phyloP scores from a whole-genome alignment of 2,329 filamentous ascomycete species.

The Epichloe sylvatica region DNA sequence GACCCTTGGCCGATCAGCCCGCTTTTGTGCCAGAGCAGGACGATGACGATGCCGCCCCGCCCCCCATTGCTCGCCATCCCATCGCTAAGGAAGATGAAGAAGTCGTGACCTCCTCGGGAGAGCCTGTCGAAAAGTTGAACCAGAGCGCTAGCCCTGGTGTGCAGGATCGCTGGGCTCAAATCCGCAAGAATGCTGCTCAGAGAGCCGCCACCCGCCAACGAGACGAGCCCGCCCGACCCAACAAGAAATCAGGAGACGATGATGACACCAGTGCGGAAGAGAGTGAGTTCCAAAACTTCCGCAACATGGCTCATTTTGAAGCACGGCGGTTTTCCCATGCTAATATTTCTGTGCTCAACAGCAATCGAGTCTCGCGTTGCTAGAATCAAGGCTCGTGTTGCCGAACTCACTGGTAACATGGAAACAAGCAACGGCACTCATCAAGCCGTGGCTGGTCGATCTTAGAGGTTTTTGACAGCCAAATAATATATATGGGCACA shows the following conservation, averaged over 20 bases:
- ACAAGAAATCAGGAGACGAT: constrained; percentile 48
- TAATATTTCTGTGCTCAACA: constrained; percentile 24
- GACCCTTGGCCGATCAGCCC: constrained; percentile 73
- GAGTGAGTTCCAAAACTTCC: constrained; percentile 45
- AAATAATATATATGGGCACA: neutral
- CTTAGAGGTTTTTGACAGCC: constrained; percentile 9
- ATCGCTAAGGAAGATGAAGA: neutral
- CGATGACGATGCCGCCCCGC: constrained; percentile 35
- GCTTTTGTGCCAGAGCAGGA: constrained; percentile 58
- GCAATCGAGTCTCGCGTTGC: constrained; percentile 94
- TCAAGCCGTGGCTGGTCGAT: constrained; percentile 9
- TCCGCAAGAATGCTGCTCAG: constrained; percentile 84
- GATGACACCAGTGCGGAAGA: constrained; percentile 93
- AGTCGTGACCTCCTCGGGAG: constrained; percentile 10
- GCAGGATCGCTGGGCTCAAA: constrained; percentile 86
- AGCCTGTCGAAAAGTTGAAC: constrained; percentile 20
- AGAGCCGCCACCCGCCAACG: constrained; percentile 52
- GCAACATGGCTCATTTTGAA: neutral
- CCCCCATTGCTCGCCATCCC: constrained; percentile 37
- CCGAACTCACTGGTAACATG: constrained; percentile 80
- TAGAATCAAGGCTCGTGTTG: constrained; percentile 93
- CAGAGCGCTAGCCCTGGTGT: constrained; percentile 21
- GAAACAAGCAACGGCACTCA: constrained; percentile 36
- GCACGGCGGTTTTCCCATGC: constrained; percentile 1
- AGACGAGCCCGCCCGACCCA: constrained; percentile 49